Percentiles rank a stretch among this genome's conserved stretches.
Evolutionary conservation across 2,329 filamentous ascomycete genomes (phyloP).

Genomic region (Alternaria ventricosa): DNA sequence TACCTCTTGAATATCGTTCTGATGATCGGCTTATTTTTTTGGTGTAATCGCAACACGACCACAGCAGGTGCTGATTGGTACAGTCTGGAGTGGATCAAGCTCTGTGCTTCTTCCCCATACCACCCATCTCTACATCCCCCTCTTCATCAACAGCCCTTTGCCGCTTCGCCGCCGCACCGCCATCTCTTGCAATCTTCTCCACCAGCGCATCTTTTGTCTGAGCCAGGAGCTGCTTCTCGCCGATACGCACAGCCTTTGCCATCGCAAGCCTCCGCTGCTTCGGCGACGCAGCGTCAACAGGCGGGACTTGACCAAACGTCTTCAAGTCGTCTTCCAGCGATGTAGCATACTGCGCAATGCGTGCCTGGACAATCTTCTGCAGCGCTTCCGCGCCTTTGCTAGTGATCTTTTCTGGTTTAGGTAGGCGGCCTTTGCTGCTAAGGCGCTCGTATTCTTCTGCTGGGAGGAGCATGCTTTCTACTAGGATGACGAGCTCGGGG

Average conservation of each 20-base stretch:
- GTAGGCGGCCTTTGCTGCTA: slow-evolving; percentile 52
- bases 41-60: not conserved
- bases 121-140: slow-evolving; percentile 36
- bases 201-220: slow-evolving; percentile 55
- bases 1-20: not conserved
- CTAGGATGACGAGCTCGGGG: slow-evolving; percentile 51
- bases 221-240: slow-evolving; percentile 72
- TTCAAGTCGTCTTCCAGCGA: slow-evolving; percentile 61
- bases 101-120: slow-evolving; percentile 35
- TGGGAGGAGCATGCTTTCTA: slow-evolving; percentile 54
- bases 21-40: not conserved
- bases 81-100: slow-evolving; percentile 16
- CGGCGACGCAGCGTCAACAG: not conserved
- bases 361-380: slow-evolving; percentile 46
- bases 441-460: slow-evolving; percentile 51
- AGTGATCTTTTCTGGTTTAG: slow-evolving; percentile 51
- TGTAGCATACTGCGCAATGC: slow-evolving; percentile 60
- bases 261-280: slow-evolving; percentile 54
- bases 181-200: slow-evolving; percentile 40
- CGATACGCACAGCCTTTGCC: slow-evolving; percentile 71
- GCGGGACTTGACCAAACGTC: slow-evolving; percentile 50
- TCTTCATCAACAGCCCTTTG: slow-evolving; percentile 33
- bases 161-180: slow-evolving; percentile 27
- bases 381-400: slow-evolving; percentile 50
- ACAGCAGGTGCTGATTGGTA: not conserved